Base-by-base conservation (phyloP, 257 asterid species). In the Thymus quinquecostatus region DNA sequence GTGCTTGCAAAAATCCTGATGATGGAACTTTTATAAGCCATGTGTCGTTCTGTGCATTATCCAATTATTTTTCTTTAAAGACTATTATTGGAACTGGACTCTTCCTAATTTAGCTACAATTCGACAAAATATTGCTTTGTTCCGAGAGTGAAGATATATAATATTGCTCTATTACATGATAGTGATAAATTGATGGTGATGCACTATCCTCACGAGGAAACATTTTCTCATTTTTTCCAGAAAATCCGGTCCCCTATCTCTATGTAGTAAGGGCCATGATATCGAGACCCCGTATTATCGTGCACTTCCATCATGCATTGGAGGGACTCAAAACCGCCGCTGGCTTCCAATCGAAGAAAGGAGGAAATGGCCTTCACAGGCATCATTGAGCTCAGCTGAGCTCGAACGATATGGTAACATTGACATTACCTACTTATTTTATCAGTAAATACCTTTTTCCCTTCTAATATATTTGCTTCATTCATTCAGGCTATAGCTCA, bases 261-360 rank as follows among this genome's bases (percentile, higher is more conserved):
- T 92, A 30, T 95, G 99, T 82, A 85, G 83, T 75, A 88, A 89
- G 80, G 87, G 77, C 71, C 93, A 79, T 58, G 97, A 95, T 72
- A 53, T 86, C 61, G 98, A 95, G 82, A 80, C 96, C 66, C 97
- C 99, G 3, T 86, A 95, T 76, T 95, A 95, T 75, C 88, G 95
- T 71, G 89, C 97, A 13, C 97, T 95, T 66, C 94, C 86, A 44
- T 69, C 81, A 55, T 95, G 99, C 84, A 79, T 95, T 61, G 95
- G 89, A 60, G 99, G 98, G 77, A 88, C 98, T 38, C 97, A 87
- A 62, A 87, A 87, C 82, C 91, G 82, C 34, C 90, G 99, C 73
- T 95, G 99, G 99, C 74, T 79, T 75, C 88, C 98, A 32, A 86
- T 92, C 32, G 87, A 85, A 74, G 90, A 81, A 78, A 82, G 96